Evolutionary conservation across 2,329 filamentous ascomycete genomes (phyloP), one percentile per base, ranked within the genome.

Genomic region (Penicillium paneum): DNA sequence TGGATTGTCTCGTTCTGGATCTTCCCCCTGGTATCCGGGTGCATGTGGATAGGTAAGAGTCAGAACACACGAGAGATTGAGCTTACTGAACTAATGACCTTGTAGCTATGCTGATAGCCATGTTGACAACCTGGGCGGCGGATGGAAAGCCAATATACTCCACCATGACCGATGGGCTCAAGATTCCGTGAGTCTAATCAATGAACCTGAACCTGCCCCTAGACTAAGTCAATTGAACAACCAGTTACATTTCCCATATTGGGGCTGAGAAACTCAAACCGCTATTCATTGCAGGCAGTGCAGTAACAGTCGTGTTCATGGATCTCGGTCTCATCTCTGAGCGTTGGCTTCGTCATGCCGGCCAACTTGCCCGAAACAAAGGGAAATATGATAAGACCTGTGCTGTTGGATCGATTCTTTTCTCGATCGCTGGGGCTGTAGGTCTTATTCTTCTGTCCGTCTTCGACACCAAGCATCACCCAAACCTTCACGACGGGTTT

Each of bases 1-100:
- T 55, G 53, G 53, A 52, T 55, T 42, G 13, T 55, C 15, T 55
- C 53, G 11, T 55, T 55, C 36, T 55, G 53, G 53, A 8, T 55
- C 1, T 55, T 55, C 28, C 53, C 53, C 26, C 11, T 55, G 15
- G 29, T 55, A 10, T 45, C 53, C 11, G 53, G 53, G 26, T 55
- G 53, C 49, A 42, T 55, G 53, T 55, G 53, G 53, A 31, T 55
- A 46, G 48, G 53, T 55, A 29, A 52, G 53, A 15, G 12, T 10
- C n/a, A 13, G 32, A 12, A 26, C 15, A 10, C n/a, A n/a, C 13
- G n/a, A 38, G n/a, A 21, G 2, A 17, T 31, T 17, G 7, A 26
- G 26, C 3, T n/a, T 24, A 15, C 21, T 8, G 17, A 3, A 48
- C 52, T 54, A 31, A 54, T 40, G 3, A 15, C 7, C 15, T 26